phyloP scores from a whole-genome alignment of 345 rosid species.

The Eucalyptus melliodora region DNA sequence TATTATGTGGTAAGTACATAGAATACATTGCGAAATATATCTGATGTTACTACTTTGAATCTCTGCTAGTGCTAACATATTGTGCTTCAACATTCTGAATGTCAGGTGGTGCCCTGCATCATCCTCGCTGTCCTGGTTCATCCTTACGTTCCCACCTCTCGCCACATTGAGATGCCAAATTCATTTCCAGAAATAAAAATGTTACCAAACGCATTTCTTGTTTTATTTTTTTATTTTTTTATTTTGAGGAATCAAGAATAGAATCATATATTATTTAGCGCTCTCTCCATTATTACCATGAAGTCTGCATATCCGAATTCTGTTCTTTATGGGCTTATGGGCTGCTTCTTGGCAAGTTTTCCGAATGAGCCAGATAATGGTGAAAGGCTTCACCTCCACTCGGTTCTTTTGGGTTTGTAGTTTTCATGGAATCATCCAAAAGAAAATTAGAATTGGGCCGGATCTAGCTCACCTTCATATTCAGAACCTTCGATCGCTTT shows the following conservation, averaged over 20 bases:
- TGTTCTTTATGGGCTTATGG: neutral
- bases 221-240: too few relatives aligned
- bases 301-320: neutral
- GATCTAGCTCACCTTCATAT: neutral
- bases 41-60: neutral
- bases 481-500: neutral
- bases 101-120: conserved; percentile 49
- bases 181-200: too few relatives aligned
- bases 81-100: neutral
- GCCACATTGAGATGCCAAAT: conserved; percentile 4
- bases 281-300: neutral
- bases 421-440: neutral
- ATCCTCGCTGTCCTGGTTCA: conserved; percentile 40
- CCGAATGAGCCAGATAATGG: neutral
- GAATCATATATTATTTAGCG: too few relatives aligned
- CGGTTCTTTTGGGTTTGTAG: neutral
- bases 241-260: too few relatives aligned
- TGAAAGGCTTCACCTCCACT: neutral
- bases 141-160: conserved; percentile 5
- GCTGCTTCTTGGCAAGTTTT: neutral
- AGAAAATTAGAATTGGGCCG: neutral
- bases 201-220: too few relatives aligned
- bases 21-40: neutral
- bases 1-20: conserved; percentile 35
- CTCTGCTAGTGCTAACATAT: neutral